Base-by-base conservation (phyloP, 2,329 filamentous ascomycete species). In the Talaromyces piceae region DNA sequence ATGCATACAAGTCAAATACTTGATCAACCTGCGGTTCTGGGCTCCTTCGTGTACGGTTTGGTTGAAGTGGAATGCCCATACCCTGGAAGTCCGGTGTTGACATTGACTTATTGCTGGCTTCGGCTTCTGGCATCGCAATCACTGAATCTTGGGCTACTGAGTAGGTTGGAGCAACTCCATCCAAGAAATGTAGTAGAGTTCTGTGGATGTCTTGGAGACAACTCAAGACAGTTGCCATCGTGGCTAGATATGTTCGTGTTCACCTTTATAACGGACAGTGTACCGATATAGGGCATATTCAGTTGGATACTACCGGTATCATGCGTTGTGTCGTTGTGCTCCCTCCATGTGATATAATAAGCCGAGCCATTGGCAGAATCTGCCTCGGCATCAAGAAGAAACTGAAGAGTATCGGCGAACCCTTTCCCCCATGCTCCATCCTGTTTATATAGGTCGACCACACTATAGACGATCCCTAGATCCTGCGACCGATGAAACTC, bases 381-480 rank as follows among this genome's bases (percentile, higher is more conserved):
- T 44, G 44, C 43, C 33, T 54, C 51, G 26, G 46, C 52, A 9
- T 46, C 50, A 39, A 44, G 54, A 23, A 16, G 50, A 39, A 3
- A 23, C 46, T 37, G 55, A 27, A 52, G 53, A 33, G 41, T 49
- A 30, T 22, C 47, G 16, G 45, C 23, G 5, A 28, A 43, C 27
- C 37, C 25, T 7, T 8, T 18, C 8, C n/a, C 9, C 9, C 20
- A 8, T 12, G 39, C 25, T 3, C 4, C 6, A 30, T 47, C 28
- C 23, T 44, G 16, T 4, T 30, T 27, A 4, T 47, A 52, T 3
- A 45, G 50, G 20, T 52, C 11, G 3, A 48, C 25, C 12, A 52
- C 22, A 22, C 39, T 37, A 20, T 39, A 30, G 20, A 52, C 22
- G 16, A 39, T 37, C 12, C 18, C 28, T n/a, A 52, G 33, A 25